A percentile compares a stretch with the other conserved stretches of the same genome.
These are phyloP conservation scores for Eimeria falciformis DNA, from an alignment of 169 alveolate species.

Conservation along the genomic window DNA sequence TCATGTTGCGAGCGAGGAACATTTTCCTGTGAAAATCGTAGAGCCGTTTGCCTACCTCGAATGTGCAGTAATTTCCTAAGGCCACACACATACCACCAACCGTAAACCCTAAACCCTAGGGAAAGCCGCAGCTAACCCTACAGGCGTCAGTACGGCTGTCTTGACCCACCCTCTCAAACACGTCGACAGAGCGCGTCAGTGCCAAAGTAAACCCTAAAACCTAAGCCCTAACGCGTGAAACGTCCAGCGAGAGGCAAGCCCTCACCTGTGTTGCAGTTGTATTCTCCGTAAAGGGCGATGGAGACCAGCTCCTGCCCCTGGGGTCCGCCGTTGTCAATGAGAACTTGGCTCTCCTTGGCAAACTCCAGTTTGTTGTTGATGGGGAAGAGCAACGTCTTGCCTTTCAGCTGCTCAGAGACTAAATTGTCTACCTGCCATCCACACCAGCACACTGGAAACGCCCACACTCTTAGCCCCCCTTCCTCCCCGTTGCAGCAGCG, in stretches of 20 bases:
- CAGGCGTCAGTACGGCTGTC: too few relatives aligned
- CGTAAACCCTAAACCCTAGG: not conserved
- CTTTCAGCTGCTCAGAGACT: conserved; percentile 2
- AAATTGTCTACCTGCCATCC: conserved; percentile 19
- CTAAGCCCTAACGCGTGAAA: not conserved
- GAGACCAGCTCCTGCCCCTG: conserved; percentile 58
- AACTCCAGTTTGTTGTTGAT: conserved; percentile 18
- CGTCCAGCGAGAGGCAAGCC: not conserved
- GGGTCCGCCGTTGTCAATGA: conserved; percentile 63
- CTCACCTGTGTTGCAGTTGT: conserved; percentile 42
- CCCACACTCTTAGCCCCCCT: not conserved
- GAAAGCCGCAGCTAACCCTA: not conserved
- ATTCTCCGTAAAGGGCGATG: conserved; percentile 59
- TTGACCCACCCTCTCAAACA: not conserved
- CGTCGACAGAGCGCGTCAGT: not conserved
- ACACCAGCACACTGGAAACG: not conserved
- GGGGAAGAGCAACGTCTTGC: conserved; percentile 14
- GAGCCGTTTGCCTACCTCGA: conserved; percentile 48
- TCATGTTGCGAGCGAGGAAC: conserved; percentile 38
- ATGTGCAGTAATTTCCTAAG: conserved; percentile 43
- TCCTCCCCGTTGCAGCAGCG: not conserved
- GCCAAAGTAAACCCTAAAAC: not conserved
- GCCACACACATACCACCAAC: not conserved
- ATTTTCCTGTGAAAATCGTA: conserved; percentile 65
- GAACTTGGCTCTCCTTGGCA: conserved; percentile 3